Evolutionary conservation across 495 filamentous ascomycete genomes (phyloP).

Genomic region (Penicillium lividum): DNA sequence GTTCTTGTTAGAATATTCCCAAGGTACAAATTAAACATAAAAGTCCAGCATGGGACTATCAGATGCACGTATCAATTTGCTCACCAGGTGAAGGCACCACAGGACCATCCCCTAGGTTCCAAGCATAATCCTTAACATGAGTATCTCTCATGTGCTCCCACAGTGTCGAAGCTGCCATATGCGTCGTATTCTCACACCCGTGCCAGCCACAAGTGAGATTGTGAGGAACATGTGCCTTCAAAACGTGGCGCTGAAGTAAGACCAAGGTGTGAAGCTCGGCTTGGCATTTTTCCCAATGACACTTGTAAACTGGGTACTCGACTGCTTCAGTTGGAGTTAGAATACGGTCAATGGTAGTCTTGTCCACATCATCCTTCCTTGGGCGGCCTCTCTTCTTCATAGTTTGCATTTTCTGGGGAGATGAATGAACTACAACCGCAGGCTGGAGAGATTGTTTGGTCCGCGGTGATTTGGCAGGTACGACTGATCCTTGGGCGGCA

Average conservation of each 20-base stretch:
- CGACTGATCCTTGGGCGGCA: neutral
- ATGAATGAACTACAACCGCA: slow-evolving; percentile 19
- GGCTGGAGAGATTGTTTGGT: slow-evolving; percentile 4
- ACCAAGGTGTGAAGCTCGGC: slow-evolving; percentile 75
- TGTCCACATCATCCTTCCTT: slow-evolving; percentile 10
- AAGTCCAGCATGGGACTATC: neutral
- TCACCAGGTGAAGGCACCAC: slow-evolving; percentile 49
- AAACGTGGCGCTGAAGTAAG: slow-evolving; percentile 66
- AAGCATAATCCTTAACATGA: slow-evolving; percentile 61
- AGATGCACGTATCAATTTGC: slow-evolving; percentile 28
- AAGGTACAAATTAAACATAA: slow-evolving; percentile 20
- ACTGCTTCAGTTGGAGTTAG: slow-evolving; percentile 7
- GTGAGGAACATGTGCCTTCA: slow-evolving; percentile 51
- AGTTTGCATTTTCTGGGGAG: slow-evolving; percentile 15
- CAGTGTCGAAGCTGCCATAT: slow-evolving; percentile 46
- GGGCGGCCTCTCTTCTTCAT: slow-evolving; percentile 16
- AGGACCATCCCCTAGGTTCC: slow-evolving; percentile 69
- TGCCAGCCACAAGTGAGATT: slow-evolving; percentile 38
- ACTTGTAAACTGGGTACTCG: slow-evolving; percentile 53
- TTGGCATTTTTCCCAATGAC: slow-evolving; percentile 64
- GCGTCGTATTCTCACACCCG: slow-evolving; percentile 25
- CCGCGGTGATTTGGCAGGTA: neutral
- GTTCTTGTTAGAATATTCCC: slow-evolving; percentile 17
- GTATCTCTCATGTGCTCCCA: slow-evolving; percentile 57
- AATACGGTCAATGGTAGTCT: neutral